Percentiles rank a stretch among this genome's conserved stretches.
phyloP scores from a whole-genome alignment of 768 basidiomycete genomes.

The Crassisporium funariophilum region DNA sequence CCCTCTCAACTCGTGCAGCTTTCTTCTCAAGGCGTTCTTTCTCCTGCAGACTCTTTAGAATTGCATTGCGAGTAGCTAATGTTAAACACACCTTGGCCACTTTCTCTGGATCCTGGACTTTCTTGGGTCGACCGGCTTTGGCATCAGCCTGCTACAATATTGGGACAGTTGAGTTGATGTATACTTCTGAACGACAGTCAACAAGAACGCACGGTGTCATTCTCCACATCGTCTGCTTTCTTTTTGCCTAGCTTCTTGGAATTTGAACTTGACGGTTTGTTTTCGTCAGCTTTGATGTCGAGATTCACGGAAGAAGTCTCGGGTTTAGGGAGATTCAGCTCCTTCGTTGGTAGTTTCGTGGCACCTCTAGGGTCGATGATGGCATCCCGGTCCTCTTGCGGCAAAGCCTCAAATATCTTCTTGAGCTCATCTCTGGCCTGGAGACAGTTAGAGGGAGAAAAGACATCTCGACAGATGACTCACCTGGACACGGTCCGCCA shows the following conservation, averaged over 20 bases:
- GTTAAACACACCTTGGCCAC: conserved; percentile 48
- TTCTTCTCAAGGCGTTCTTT: conserved; percentile 71
- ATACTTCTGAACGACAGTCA: neutral
- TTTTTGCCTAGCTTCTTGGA: conserved; percentile 36
- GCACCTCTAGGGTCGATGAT: conserved; percentile 55
- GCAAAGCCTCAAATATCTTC: conserved; percentile 54
- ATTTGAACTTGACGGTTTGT: conserved; percentile 25
- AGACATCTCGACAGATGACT: conserved; percentile 15
- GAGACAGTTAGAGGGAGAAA: neutral
- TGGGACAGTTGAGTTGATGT: neutral
- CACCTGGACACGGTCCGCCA: conserved; percentile 68
- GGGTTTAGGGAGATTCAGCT: conserved; percentile 26
- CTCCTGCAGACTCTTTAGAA: conserved; percentile 46
- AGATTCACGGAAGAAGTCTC: conserved; percentile 13
- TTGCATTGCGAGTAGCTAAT: neutral
- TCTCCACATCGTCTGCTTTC: conserved; percentile 39
- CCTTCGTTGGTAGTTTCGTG: conserved; percentile 36
- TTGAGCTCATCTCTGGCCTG: conserved; percentile 65
- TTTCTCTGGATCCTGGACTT: conserved; percentile 57
- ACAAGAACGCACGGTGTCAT: conserved; percentile 37
- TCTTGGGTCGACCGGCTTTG: conserved; percentile 47
- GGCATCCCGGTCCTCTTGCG: conserved; percentile 55
- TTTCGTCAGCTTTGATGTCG: conserved; percentile 28
- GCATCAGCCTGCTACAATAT: conserved; percentile 14
- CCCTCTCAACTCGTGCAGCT: conserved; percentile 67